Percentiles rank a stretch among this genome's conserved stretches.
Evolutionary conservation across 2,329 filamentous ascomycete genomes (phyloP).

Genomic region (Fusarium gaditjirri): DNA sequence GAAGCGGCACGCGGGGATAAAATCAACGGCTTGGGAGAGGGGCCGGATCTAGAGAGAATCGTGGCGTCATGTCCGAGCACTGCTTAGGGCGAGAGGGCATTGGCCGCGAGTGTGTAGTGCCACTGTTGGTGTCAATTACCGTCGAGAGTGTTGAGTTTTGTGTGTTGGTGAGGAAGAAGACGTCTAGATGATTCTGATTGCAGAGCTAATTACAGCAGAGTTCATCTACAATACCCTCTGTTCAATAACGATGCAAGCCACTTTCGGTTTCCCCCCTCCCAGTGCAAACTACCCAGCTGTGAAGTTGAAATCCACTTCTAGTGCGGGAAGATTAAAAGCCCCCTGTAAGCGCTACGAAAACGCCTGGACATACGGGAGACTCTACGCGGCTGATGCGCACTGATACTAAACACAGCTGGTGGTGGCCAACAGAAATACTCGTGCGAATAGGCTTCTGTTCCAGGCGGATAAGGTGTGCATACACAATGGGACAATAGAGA

Average conservation of each 20-base stretch:
- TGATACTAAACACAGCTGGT: not conserved
- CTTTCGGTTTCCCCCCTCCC: too few relatives aligned
- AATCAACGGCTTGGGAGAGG: not conserved
- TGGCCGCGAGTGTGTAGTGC: not conserved
- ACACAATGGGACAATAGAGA: not conserved
- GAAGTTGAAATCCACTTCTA: not conserved
- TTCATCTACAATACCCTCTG: not conserved
- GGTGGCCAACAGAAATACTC: not conserved
- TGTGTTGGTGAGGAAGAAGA: not conserved
- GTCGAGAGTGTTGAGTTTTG: not conserved
- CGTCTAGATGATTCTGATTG: not conserved
- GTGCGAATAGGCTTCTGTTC: too few relatives aligned
- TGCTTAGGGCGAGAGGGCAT: not conserved
- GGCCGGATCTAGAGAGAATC: not conserved
- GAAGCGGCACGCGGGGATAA: slow-evolving; percentile 1
- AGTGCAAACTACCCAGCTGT: not conserved
- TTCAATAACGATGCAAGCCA: not conserved
- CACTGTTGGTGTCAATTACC: not conserved
- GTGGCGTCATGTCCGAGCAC: slow-evolving; percentile 8
- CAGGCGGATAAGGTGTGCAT: not conserved
- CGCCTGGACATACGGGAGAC: not conserved
- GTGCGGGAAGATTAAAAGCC: not conserved
- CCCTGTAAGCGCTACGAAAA: not conserved
- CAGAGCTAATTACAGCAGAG: slow-evolving; percentile 1
- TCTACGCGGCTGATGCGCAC: not conserved